A percentile compares a stretch with the other conserved stretches of the same genome.
Evolutionary conservation across 192 early-diverging fungal species (phyloP).

Genomic region (Coemansia sp.): DNA sequence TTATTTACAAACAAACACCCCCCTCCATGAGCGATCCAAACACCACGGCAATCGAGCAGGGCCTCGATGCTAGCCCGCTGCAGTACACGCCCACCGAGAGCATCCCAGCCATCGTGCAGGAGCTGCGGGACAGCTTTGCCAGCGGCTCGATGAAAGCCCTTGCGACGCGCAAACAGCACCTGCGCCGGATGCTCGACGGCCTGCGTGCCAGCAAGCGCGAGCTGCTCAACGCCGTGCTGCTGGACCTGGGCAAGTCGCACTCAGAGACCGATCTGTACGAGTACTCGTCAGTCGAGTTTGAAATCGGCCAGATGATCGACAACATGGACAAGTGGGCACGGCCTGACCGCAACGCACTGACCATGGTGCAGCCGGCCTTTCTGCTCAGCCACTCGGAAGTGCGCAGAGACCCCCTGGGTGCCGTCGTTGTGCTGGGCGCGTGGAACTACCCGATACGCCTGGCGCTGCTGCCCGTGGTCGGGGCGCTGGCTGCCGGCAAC

Average conservation of each 20-base stretch:
- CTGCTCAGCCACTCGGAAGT: slow-evolving; percentile 50
- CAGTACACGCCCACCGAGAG: slow-evolving; percentile 45
- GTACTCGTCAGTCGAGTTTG: slow-evolving; percentile 49
- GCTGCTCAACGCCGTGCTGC: slow-evolving; percentile 53
- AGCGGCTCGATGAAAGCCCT: slow-evolving; percentile 28
- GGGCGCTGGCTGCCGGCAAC: slow-evolving; percentile 90
- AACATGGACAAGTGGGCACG: slow-evolving; percentile 60
- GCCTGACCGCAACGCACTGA: slow-evolving; percentile 36
- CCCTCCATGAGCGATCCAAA: no score
- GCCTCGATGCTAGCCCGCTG: slow-evolving; percentile 21
- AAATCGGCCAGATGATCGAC: slow-evolving; percentile 55
- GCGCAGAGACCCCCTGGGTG: slow-evolving; percentile 75
- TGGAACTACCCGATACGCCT: slow-evolving; percentile 72
- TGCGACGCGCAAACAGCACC: slow-evolving; percentile 52
- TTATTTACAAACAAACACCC: no score
- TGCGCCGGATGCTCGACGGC: slow-evolving; percentile 57
- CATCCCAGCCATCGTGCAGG: slow-evolving; percentile 39
- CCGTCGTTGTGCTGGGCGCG: slow-evolving; percentile 66
- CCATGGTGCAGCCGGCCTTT: slow-evolving; percentile 36
- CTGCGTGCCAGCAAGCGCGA: slow-evolving; percentile 58
- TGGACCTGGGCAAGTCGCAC: slow-evolving; percentile 58
- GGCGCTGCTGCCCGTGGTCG: slow-evolving; percentile 65
- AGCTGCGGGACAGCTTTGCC: slow-evolving; percentile 43
- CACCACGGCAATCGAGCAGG: no score
- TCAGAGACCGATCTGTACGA: slow-evolving; percentile 57